Conservation (phyloP, 1,284 basidiomycete genomes). For the Dichomitus squalens region DNA sequence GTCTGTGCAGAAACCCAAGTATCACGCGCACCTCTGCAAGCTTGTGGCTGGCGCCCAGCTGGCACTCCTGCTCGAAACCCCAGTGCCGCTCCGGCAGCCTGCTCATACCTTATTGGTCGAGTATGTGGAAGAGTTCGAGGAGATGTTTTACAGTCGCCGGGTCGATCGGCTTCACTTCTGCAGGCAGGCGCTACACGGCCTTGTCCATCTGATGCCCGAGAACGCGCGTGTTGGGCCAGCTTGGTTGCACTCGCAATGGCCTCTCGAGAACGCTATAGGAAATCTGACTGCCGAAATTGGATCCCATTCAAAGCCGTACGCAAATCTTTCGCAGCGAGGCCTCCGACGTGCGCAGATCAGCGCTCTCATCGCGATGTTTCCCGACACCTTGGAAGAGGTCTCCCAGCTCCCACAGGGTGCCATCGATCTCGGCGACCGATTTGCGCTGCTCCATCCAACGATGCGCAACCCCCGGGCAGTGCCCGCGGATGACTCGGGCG, state of each 20-base stretch:
- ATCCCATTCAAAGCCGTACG: constrained; percentile 27
- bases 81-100: constrained; percentile 15
- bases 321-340: constrained; percentile 24
- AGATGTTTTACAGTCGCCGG: constrained; percentile 27
- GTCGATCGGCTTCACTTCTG: constrained; percentile 28
- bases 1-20: constrained; percentile 16
- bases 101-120: constrained; percentile 15
- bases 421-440: constrained; percentile 14
- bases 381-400: constrained; percentile 7
- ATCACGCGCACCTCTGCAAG: constrained; percentile 30
- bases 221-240: constrained; percentile 22
- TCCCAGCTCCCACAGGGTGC: constrained; percentile 2
- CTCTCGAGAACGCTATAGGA: constrained; percentile 31
- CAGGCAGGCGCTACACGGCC: constrained; percentile 26
- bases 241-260: too few species aligned
- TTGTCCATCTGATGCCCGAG: constrained; percentile 22
- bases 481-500: neutral
- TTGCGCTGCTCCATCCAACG: neutral
- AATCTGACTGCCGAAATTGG: constrained; percentile 27
- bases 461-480: neutral
- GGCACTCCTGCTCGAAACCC: constrained; percentile 27
- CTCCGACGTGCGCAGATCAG: constrained; percentile 22
- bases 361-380: constrained; percentile 25
- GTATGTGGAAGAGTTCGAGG: too few species aligned
- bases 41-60: neutral